These are phyloP conservation scores for Biscogniauxia mediterranea DNA, from an alignment of 2,329 filamentous ascomycete genomes.

Conservation along the genomic window DNA sequence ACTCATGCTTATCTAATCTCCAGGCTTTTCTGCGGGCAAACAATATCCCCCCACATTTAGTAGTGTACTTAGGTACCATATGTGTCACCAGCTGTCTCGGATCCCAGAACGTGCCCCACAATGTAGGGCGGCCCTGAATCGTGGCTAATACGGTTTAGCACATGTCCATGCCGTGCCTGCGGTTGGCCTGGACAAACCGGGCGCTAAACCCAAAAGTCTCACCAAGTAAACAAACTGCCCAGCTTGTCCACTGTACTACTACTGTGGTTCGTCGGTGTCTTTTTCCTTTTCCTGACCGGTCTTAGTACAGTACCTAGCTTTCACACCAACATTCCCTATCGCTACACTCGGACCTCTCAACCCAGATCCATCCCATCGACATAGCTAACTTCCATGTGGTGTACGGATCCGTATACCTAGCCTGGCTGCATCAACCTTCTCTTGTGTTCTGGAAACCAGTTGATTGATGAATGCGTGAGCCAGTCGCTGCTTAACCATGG, in stretches of 20 bases:
- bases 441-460: constrained; percentile 3
- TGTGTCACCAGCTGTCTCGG: too few species aligned
- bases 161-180: too few species aligned
- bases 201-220: not conserved
- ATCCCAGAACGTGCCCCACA: too few species aligned
- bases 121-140: too few species aligned
- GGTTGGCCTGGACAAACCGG: too few species aligned
- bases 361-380: constrained; percentile 4
- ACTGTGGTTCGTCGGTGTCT: too few species aligned
- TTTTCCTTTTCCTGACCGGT: not conserved
- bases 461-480: not conserved
- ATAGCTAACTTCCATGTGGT: not conserved
- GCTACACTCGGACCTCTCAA: constrained; percentile 2
- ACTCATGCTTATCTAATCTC: too few species aligned
- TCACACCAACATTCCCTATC: not conserved
- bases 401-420: not conserved
- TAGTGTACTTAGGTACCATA: too few species aligned
- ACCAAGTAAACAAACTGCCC: not conserved
- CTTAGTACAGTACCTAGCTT: too few species aligned
- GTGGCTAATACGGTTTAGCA: too few species aligned
- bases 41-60: too few species aligned
- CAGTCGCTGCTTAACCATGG: constrained; percentile 17
- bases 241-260: not conserved
- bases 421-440: constrained; percentile 6
- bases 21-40: too few species aligned